Percentiles rank a stretch among this genome's conserved stretches.
These are phyloP conservation scores for Craterostigma plantagineum DNA, from an alignment of 257 asterid species.

Conservation along the genomic window DNA sequence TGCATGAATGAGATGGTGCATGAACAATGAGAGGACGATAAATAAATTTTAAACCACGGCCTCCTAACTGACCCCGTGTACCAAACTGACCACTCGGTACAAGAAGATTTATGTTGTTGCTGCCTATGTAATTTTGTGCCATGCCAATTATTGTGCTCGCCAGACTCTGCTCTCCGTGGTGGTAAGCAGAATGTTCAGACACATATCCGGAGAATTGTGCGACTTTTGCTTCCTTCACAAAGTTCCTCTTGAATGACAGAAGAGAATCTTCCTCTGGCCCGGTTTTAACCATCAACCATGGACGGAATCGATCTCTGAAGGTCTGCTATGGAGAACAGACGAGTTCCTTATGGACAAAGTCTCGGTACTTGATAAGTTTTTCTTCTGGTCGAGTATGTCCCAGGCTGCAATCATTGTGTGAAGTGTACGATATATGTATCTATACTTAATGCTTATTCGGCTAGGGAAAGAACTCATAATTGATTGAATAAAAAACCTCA, in stretches of 20 bases:
- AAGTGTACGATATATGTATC: neutral
- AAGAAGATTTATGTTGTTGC: slow-evolving; percentile 84
- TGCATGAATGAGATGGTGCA: no score
- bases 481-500: slow-evolving; percentile 28
- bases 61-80: slow-evolving; percentile 54
- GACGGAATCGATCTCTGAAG: slow-evolving; percentile 97
- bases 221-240: slow-evolving; percentile 71
- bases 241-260: slow-evolving; percentile 87
- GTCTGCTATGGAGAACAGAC: slow-evolving; percentile 88
- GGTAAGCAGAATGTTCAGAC: slow-evolving; percentile 97
- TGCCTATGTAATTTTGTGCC: slow-evolving; percentile 93
- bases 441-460: neutral
- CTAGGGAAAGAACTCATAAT: no score
- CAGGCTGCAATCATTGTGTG: slow-evolving; percentile 51
- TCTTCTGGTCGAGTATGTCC: slow-evolving; percentile 71
- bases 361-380: slow-evolving; percentile 53
- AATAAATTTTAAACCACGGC: neutral
- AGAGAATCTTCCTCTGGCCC: slow-evolving; percentile 91
- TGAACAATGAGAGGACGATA: neutral
- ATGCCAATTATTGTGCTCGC: slow-evolving; percentile 85
- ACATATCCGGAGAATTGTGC: slow-evolving; percentile 94
- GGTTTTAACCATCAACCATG: slow-evolving; percentile 99
- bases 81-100: slow-evolving; percentile 97
- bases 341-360: slow-evolving; percentile 90
- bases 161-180: slow-evolving; percentile 96